Evolutionary conservation across 768 basidiomycete genomes (phyloP).

Genomic region (Tephrocybe sp.): DNA sequence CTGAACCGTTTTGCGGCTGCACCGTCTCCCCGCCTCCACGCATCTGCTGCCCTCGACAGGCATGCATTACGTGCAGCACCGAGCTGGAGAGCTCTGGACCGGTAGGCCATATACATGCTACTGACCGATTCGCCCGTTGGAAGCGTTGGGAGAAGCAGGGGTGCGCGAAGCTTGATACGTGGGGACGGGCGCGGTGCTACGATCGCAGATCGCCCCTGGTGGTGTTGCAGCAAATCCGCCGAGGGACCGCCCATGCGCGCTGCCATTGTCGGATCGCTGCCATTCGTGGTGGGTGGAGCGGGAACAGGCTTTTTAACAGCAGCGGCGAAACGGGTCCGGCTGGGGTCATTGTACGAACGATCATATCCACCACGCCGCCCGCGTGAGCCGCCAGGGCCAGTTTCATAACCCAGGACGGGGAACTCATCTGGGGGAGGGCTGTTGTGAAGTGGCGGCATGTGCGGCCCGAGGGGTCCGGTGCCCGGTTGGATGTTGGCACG

Average conservation of each 20-base stretch:
- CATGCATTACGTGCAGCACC: slow-evolving; percentile 94
- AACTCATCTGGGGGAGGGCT: slow-evolving; percentile 64
- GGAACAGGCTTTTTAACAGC: slow-evolving; percentile 78
- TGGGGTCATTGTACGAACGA: slow-evolving; percentile 66
- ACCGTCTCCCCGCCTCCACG: slow-evolving; percentile 94
- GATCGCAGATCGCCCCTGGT: slow-evolving; percentile 51
- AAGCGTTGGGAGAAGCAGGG: slow-evolving; percentile 84
- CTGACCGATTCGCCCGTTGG: slow-evolving; percentile 82
- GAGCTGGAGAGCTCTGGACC: slow-evolving; percentile 84
- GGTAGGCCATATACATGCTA: slow-evolving; percentile 84
- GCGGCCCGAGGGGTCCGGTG: slow-evolving; percentile 41
- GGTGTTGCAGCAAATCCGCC: slow-evolving; percentile 60
- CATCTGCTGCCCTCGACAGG: slow-evolving; percentile 91
- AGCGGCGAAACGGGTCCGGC: slow-evolving; percentile 86
- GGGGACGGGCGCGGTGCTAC: slow-evolving; percentile 82
- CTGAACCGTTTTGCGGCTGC: slow-evolving; percentile 94
- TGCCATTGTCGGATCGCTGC: slow-evolving; percentile 39
- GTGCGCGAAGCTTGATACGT: slow-evolving; percentile 80
- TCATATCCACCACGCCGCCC: slow-evolving; percentile 45
- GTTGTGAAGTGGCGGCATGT: slow-evolving; percentile 19
- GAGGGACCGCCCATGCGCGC: slow-evolving; percentile 54
- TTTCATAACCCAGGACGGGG: slow-evolving; percentile 60
- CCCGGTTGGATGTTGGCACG: slow-evolving; percentile 60
- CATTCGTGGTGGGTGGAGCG: slow-evolving; percentile 23
- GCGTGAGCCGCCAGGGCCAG: slow-evolving; percentile 30